Conservation (phyloP, 2,329 filamentous ascomycete species). For the Leptosphaerulina australis region DNA sequence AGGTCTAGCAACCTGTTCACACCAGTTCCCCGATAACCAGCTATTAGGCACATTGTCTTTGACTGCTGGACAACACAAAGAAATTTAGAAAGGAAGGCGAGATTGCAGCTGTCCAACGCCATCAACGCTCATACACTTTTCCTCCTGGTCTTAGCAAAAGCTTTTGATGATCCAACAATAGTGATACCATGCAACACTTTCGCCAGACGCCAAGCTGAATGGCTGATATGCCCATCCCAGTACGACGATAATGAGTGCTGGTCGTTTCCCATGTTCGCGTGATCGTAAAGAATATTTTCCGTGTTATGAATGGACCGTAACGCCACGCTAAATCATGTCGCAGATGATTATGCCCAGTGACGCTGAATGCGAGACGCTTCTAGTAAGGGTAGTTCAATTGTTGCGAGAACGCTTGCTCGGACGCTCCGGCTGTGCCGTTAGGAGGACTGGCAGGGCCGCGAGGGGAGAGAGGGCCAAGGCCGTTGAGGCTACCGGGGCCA, state of each 20-base stretch:
- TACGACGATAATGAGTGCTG: constrained; percentile 6
- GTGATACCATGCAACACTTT: constrained; percentile 22
- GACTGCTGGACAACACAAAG: constrained; percentile 1
- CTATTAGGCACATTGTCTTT: neutral
- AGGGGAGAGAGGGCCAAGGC: constrained; percentile 17
- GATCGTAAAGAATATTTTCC: constrained; percentile 19
- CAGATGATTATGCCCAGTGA: constrained; percentile 22
- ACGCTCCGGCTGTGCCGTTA: constrained; percentile 41
- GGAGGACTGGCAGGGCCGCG: constrained; percentile 20
- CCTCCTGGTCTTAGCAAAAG: constrained; percentile 10
- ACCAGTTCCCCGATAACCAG: neutral
- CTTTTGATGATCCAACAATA: constrained; percentile 12
- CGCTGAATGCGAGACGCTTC: constrained; percentile 17
- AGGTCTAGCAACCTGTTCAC: constrained; percentile 2
- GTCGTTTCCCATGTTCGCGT: constrained; percentile 17
- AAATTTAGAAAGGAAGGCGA: neutral
- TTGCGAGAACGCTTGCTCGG: constrained; percentile 45
- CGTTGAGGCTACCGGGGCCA: constrained; percentile 15
- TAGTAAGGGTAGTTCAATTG: constrained; percentile 29
- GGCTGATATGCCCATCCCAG: constrained; percentile 22
- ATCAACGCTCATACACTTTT: constrained; percentile 7
- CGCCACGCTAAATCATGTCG: constrained; percentile 21
- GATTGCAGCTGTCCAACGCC: constrained; percentile 4
- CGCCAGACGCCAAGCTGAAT: constrained; percentile 44
- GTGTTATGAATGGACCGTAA: constrained; percentile 19